A percentile compares a stretch with the other conserved stretches of the same genome.
These are phyloP conservation scores for Hymenoscyphus fructigenus DNA, from an alignment of 2,329 filamentous ascomycete genomes.

Conservation along the genomic window DNA sequence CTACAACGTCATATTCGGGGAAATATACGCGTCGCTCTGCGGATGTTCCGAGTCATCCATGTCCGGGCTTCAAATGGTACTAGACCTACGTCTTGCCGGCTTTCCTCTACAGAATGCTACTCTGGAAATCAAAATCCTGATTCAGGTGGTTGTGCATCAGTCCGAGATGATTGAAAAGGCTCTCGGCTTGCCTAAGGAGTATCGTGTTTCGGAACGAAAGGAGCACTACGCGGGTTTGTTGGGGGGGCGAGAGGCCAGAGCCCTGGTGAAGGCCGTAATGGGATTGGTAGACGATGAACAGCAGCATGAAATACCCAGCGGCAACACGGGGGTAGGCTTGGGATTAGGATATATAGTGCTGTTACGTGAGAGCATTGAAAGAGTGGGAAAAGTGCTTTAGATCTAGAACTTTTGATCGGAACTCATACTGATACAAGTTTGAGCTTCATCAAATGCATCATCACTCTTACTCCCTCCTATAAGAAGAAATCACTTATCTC, in stretches of 20 bases:
- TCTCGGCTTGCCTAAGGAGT: background rate
- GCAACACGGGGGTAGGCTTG: too few relatives aligned
- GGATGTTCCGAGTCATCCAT: background rate
- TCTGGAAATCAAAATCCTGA: background rate
- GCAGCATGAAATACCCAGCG: too few relatives aligned
- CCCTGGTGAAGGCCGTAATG: background rate
- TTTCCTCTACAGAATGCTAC: background rate
- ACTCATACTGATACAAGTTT: too few relatives aligned
- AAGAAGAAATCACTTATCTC: too few relatives aligned
- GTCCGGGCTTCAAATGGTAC: background rate
- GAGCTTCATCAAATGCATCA: too few relatives aligned
- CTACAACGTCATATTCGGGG: background rate
- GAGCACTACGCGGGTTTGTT: background rate
- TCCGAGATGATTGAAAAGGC: background rate
- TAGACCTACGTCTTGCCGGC: background rate
- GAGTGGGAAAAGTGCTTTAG: too few relatives aligned
- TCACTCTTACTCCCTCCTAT: too few relatives aligned
- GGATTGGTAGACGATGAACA: too few relatives aligned
- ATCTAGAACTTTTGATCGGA: too few relatives aligned
- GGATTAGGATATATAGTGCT: too few relatives aligned
- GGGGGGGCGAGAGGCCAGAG: background rate
- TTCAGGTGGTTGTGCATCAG: background rate
- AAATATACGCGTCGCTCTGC: background rate
- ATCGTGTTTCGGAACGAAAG: background rate
- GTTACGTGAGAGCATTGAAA: too few relatives aligned